These are phyloP conservation scores for Vitis rupestris DNA, from an alignment of 164 flowering plant species.

Conservation along the genomic window DNA sequence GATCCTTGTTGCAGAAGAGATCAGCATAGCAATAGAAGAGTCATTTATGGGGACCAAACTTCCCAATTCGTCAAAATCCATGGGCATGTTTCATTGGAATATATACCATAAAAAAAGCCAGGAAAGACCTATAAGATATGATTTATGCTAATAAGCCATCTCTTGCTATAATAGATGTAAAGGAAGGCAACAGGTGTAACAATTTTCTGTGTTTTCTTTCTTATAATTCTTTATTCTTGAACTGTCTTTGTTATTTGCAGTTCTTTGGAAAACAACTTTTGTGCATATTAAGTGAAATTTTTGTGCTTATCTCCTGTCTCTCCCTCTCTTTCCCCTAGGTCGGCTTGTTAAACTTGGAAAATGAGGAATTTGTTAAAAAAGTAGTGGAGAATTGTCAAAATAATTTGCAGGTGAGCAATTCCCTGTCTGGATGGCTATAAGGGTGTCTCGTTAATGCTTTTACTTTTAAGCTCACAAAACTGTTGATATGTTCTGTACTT, in stretches of 20 bases:
- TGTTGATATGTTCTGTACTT: not conserved
- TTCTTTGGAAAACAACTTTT: not conserved
- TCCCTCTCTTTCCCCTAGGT: conserved; percentile 41
- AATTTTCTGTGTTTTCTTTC: not conserved
- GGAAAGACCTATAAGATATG: not conserved
- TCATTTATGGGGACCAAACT: not conserved
- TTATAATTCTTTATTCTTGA: not conserved
- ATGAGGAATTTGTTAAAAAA: conserved; percentile 63
- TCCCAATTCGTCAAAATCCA: not conserved
- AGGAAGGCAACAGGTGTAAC: not conserved
- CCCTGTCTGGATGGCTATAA: not conserved
- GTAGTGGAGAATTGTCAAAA: conserved; percentile 61
- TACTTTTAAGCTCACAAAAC: not conserved
- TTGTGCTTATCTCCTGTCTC: not conserved
- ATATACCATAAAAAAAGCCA: not conserved
- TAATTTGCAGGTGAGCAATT: conserved; percentile 68
- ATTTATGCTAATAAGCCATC: not conserved
- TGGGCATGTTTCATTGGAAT: too few species aligned
- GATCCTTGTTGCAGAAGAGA: not conserved
- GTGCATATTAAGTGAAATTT: not conserved
- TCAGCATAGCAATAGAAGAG: not conserved
- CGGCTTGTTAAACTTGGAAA: conserved; percentile 89
- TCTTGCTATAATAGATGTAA: not conserved
- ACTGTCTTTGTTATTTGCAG: not conserved
- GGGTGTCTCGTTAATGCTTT: not conserved